A percentile compares a stretch with the other conserved stretches of the same genome.
These are phyloP conservation scores for Diaporthe amygdali DNA, from an alignment of 2,329 filamentous ascomycete species.

Conservation along the genomic window DNA sequence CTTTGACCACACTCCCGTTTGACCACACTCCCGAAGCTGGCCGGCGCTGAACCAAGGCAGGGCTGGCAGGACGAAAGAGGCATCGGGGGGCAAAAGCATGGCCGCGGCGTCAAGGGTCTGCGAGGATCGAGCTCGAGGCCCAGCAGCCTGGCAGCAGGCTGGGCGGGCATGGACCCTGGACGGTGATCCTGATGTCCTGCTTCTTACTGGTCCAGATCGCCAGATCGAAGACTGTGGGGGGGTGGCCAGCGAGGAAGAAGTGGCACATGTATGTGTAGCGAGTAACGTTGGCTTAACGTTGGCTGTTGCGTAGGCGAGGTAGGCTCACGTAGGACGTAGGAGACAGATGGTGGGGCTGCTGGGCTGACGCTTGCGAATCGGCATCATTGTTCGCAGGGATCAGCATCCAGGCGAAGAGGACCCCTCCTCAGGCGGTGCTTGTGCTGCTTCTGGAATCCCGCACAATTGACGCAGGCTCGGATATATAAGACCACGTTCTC, in stretches of 20 bases:
- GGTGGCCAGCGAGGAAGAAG: neutral
- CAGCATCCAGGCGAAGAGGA: neutral
- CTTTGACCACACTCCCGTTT: too few relatives aligned
- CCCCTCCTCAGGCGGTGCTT: neutral
- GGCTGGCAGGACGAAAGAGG: neutral
- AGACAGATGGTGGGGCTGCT: neutral
- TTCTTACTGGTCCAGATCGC: neutral
- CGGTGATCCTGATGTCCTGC: neutral
- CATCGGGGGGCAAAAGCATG: neutral
- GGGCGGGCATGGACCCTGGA: neutral
- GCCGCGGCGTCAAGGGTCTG: neutral
- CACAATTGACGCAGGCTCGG: slow-evolving; percentile 7
- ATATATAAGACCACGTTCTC: slow-evolving; percentile 13
- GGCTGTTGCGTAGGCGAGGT: neutral
- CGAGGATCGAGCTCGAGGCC: neutral
- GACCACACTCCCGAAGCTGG: neutral
- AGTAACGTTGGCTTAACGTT: neutral
- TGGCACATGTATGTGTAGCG: too few relatives aligned
- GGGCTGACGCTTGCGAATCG: slow-evolving; percentile 4
- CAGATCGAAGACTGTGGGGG: neutral
- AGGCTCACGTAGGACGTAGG: neutral
- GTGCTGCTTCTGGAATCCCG: neutral
- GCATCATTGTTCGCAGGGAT: slow-evolving; percentile 4
- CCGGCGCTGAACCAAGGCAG: neutral
- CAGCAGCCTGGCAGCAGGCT: slow-evolving; percentile 4